These are phyloP conservation scores for Fusarium papillatum DNA, from an alignment of 2,329 filamentous ascomycete species.

Conservation along the genomic window DNA sequence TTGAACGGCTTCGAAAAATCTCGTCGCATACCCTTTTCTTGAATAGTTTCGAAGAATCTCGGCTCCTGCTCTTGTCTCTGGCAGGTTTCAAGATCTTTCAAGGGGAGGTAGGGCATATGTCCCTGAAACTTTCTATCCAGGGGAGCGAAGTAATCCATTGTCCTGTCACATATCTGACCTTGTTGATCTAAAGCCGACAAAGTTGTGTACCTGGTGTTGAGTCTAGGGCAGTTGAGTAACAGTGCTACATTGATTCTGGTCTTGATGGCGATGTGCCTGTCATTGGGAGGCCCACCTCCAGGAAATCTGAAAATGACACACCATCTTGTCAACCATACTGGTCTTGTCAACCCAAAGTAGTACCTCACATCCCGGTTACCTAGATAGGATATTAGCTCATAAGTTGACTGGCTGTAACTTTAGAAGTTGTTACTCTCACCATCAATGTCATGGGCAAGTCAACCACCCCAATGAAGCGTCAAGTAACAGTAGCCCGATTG, in stretches of 20 bases:
- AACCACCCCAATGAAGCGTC: not conserved
- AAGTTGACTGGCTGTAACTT: not conserved
- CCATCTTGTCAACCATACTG: not conserved
- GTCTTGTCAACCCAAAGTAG: not conserved
- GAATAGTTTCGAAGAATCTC: not conserved
- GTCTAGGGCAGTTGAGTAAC: not conserved
- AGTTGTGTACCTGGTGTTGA: not conserved
- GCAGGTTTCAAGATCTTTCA: constrained; percentile 52
- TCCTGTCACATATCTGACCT: constrained; percentile 52
- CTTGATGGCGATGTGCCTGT: not conserved
- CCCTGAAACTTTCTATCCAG: constrained; percentile 46
- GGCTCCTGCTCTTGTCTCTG: constrained; percentile 35
- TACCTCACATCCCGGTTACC: too few species aligned
- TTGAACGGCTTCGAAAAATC: constrained; percentile 65
- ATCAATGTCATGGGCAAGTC: not conserved
- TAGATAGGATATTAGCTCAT: not conserved
- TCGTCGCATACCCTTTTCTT: too few species aligned
- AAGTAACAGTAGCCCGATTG: not conserved
- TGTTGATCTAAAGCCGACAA: not conserved
- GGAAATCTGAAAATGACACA: not conserved
- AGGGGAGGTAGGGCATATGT: constrained; percentile 42
- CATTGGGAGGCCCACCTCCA: not conserved
- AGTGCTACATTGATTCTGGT: not conserved
- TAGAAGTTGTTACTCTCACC: not conserved
- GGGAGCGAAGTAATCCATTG: constrained; percentile 51